A percentile compares a stretch with the other conserved stretches of the same genome.
Evolutionary conservation across 345 rosid genomes (phyloP).

Genomic region (Eucalyptus regnans): DNA sequence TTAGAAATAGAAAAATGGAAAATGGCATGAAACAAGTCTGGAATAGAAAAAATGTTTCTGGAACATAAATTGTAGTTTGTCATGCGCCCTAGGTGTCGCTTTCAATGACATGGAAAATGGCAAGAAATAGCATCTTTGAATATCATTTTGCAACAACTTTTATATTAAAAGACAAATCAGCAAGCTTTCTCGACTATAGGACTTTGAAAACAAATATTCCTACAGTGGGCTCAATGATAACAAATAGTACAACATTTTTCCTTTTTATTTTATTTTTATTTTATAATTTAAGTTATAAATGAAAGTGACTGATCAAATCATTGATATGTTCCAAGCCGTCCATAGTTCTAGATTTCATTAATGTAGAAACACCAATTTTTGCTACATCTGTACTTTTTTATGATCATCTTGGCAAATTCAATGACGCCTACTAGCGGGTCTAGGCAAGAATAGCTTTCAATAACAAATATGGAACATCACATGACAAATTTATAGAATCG

Average conservation of each 20-base stretch:
- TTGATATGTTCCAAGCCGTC: neutral
- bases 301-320: neutral
- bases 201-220: rapidly evolving
- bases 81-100: neutral
- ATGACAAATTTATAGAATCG: neutral
- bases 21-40: too few relatives aligned
- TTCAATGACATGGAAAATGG: neutral
- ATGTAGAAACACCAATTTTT: neutral
- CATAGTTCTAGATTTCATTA: neutral
- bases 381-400: neutral
- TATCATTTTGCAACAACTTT: neutral
- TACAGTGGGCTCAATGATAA: neutral
- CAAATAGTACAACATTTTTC: rapidly evolving
- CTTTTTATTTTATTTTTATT: neutral
- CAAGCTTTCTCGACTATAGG: neutral
- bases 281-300: neutral
- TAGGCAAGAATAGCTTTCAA: neutral
- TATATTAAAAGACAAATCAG: neutral
- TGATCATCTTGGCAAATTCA: neutral
- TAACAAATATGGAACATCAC: neutral
- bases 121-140: neutral
- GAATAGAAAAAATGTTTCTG: too few relatives aligned
- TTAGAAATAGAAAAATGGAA: too few relatives aligned
- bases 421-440: rapidly evolving
- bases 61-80: too few relatives aligned